Conservation (phyloP, 371 early-diverging fungal genomes). For the Dichotomocladium elegans region DNA sequence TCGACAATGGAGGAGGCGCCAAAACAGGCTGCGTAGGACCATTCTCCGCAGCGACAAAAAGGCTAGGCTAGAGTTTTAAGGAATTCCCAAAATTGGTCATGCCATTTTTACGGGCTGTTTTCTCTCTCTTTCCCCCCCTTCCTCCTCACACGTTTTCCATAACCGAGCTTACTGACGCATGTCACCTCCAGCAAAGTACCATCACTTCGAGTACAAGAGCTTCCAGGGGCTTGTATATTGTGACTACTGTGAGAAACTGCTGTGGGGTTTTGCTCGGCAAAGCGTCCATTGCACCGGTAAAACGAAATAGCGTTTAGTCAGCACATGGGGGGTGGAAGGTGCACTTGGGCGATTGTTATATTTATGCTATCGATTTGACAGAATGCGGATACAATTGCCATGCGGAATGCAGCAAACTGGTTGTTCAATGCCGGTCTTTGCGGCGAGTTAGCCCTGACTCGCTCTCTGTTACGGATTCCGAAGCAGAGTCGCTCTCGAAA, state of each 20-base stretch:
- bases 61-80: too few species aligned
- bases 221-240: slow-evolving; percentile 57
- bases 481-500: slow-evolving; percentile 39
- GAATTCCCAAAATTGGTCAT: too few species aligned
- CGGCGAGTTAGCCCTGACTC: slow-evolving; percentile 33
- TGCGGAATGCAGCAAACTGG: slow-evolving; percentile 29
- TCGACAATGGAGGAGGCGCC: too few species aligned
- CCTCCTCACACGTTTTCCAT: too few species aligned
- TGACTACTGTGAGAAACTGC: slow-evolving; percentile 51
- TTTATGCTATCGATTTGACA: slow-evolving; percentile 2
- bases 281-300: slow-evolving; percentile 54
- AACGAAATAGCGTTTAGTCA: not conserved
- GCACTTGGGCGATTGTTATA: too few species aligned
- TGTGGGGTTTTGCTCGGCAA: slow-evolving; percentile 58
- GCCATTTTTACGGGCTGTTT: too few species aligned
- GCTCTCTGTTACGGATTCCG: slow-evolving; percentile 42
- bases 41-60: too few species aligned
- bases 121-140: too few species aligned
- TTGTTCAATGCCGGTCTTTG: slow-evolving; percentile 30
- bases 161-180: too few species aligned
- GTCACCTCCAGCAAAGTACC: slow-evolving; percentile 29
- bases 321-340: too few species aligned
- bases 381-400: slow-evolving; percentile 42
- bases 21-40: too few species aligned
- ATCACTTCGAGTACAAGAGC: slow-evolving; percentile 43